Base-by-base conservation (phyloP, 768 basidiomycete species). In the Termitomyces sp. region DNA sequence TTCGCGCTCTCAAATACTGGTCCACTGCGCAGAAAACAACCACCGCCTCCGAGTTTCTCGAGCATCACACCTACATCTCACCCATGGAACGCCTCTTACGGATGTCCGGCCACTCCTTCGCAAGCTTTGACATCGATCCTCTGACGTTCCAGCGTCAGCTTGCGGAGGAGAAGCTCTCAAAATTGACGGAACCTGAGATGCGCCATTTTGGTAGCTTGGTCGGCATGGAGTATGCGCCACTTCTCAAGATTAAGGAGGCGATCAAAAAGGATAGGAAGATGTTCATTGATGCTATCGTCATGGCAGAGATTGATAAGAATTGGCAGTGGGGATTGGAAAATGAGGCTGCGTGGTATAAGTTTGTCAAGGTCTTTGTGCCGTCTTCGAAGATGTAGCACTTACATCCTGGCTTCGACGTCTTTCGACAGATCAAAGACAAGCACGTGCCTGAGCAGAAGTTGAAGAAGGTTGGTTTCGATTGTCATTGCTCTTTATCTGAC, bases 311-410 rank as follows among this genome's bases (percentile, higher is more conserved):
- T 4, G 59, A 61, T 26, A 60, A 61, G 26, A 61, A 64, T 14
- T 4, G 33, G 33, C 36, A 51, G 36, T 58, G 55, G 46, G 52
- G 56, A 2, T 48, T 66, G 30, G 33, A 26, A 9, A 53, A 53
- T 20, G 69, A 71, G 55, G 53, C 62, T 36, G 58, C 33, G n/a
- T 69, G 67, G 67, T 71, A 68, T 56, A 45, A 61, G 57, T 26
- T 7, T 2, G 57, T 65, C 30, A 66, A 64, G 22, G 63, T 55
- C 1, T 65, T 64, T 48, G 47, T 72, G 9, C 69, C 70, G 9
- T 68, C 68, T 18, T 44, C 56, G 18, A 64, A 66, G 22, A 46
- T 72, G 18, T 58, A 62, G 57, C 44, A 42, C 12, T 60, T 61
- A 22, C 68, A 70, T 55, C 62, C 66, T 4, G 66, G 65, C 14